Evolutionary conservation across 148 eudicot genomes (phyloP), one percentile per base, ranked within the genome.

Genomic region (Dysphania ambrosioides): DNA sequence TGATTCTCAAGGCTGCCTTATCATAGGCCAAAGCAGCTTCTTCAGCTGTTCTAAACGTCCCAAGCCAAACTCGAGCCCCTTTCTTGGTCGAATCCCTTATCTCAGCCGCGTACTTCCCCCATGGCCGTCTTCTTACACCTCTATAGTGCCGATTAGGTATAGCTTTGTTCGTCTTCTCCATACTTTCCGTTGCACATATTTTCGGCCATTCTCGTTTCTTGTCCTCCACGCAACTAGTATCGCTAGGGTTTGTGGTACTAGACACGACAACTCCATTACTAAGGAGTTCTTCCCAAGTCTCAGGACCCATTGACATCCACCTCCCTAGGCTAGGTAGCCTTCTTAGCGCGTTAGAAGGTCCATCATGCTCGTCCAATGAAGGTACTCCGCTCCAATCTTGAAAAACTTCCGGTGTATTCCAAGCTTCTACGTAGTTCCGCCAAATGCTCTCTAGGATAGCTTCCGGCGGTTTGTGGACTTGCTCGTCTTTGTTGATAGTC

Each of bases 21-120:
- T 93, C 98, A 82, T 91, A 93, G 66, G 98, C 98, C 83, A 89
- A 77, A 6, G 93, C 98, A 0, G 97, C 97, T 72, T 93, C 87
- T 74, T 93, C 97, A 0, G 94, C 92, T 5, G 98, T 93, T 12
- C 74, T 69, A 77, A 87, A 93, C 2, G 91, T 93, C 26, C 98
- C 98, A 0, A 93, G 86, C 97, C 98, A 93, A 80, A 91, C 78
- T 26, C 97, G 64, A 59, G 85, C 86, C 23, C 93, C 89, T 82
- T 93, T 93, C 44, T 82, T 89, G 7, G 85, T 83, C 19, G 93
- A 89, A 64, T 93, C 96, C 41, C 98, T 80, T 82, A 93, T 90
- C 73, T 93, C 96, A 12, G 96, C 93, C 0, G 93, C 96, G 38
- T 90, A 93, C 38, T 89, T 90, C 0, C 93, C 98, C 98, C 98